phyloP scores from a whole-genome alignment of 495 filamentous ascomycete species.

The Xylaria acuta region DNA sequence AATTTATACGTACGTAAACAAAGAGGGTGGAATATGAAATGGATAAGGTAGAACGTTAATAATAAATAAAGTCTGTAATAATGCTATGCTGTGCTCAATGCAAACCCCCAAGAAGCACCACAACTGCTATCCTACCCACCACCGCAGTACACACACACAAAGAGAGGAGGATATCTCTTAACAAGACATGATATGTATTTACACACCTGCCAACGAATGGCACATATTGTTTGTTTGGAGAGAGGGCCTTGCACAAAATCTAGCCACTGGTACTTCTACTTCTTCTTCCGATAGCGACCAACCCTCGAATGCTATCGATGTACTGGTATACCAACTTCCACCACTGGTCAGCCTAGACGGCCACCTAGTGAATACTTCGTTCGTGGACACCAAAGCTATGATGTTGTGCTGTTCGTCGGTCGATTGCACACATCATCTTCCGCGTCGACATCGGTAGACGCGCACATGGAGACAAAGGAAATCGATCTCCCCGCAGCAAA shows the following conservation, averaged over 20 bases:
- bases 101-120: background rate
- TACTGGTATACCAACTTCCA: background rate
- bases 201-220: background rate
- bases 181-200: background rate
- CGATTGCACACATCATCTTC: slow-evolving; percentile 3
- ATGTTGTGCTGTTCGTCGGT: background rate
- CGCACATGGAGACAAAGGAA: background rate
- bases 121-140: background rate
- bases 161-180: background rate
- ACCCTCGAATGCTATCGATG: slow-evolving; percentile 3
- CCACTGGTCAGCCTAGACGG: background rate
- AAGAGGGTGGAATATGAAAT: background rate
- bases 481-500: slow-evolving; percentile 32
- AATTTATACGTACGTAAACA: too few species aligned
- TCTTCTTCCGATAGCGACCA: background rate
- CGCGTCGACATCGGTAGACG: background rate
- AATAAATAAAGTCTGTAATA: background rate
- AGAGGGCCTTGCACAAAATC: background rate
- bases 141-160: background rate
- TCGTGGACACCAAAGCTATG: background rate
- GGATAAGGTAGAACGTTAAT: background rate
- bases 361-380: background rate
- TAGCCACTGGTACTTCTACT: slow-evolving; percentile 3
- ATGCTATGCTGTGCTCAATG: slow-evolving; percentile 16
- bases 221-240: background rate